phyloP scores from a whole-genome alignment of 176 grass and related monocot genomes.

The Rhynchospora tenuis region DNA sequence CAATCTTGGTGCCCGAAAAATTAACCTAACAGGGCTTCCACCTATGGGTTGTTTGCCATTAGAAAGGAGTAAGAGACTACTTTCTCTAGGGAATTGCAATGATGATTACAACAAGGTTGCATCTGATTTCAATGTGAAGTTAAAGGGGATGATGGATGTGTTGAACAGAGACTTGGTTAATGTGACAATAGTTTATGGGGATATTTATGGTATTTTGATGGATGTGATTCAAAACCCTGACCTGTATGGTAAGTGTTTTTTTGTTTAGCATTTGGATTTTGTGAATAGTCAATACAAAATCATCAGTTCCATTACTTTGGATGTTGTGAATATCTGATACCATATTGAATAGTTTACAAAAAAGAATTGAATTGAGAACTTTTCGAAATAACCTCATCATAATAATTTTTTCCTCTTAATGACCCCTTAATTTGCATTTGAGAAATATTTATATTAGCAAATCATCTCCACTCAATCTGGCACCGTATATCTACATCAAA shows the following conservation, averaged over 20 bases:
- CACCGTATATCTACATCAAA: background rate
- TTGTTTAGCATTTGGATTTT: background rate
- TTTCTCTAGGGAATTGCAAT: conserved; percentile 36
- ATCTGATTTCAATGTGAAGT: conserved; percentile 28
- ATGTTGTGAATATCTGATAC: background rate
- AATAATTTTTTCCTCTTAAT: background rate
- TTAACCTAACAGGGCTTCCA: conserved; percentile 50
- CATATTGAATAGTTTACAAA: background rate
- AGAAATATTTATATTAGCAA: background rate
- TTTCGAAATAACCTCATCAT: background rate
- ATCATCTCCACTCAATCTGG: background rate
- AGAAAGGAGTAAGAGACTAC: conserved; percentile 30
- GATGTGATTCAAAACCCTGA: conserved; percentile 23
- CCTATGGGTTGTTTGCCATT: conserved; percentile 77
- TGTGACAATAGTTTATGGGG: conserved; percentile 26
- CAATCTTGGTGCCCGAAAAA: conserved; percentile 50
- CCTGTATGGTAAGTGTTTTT: conserved; percentile 30
- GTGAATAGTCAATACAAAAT: background rate
- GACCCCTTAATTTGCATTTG: background rate
- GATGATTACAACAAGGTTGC: conserved; percentile 54
- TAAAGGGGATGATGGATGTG: conserved; percentile 20
- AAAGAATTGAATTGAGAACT: no score
- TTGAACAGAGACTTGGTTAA: conserved; percentile 31
- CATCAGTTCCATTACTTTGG: background rate
- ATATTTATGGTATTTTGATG: conserved; percentile 31